Evolutionary conservation across 352 stramenopile genomes (phyloP), one percentile per base, ranked within the genome.

Genomic region (Aphanomyces cochlioides): DNA sequence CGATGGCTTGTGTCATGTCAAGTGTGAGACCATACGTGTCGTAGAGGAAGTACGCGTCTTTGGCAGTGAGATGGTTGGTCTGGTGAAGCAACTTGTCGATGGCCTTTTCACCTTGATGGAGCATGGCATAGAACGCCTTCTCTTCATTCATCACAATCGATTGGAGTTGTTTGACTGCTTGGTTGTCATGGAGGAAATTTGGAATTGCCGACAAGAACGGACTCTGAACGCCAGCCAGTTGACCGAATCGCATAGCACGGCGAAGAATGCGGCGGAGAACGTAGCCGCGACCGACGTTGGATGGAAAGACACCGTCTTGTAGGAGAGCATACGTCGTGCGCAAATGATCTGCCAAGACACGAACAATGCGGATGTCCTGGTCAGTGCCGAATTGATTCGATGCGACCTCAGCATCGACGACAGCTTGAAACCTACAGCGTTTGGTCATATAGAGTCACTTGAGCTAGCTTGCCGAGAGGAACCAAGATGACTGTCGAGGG

Each of bases 341-440:
- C 45, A 98, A 84, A 77, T 99, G 96, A 83, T 99, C 96, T 19
- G 96, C 94, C 19, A 99, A 79, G 54, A 98, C 96, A 36, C 95
- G 87, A 10, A 91, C 64, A 15, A 82, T 82, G 58, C 83, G 80
- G 67, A 92, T 91, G 69, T 89, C 72, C 36, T 71, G 67, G 47
- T 70, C 78, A 28, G 66, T 73, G 19, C 83, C 81, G 66, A 90
- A 93, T 4, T n/a, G 36, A 36, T 70, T 70, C 17, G 47, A 47
- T 10, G 43, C 7, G 5, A 70, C 28, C n/a, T 77, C 43, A 65
- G 45, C 48, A 1, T 15, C 56, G 17, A 70, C 34, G 2, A 15
- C 43, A 8, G 28, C 19, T 53, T 47, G 38, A 36, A 61, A 70
- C 5, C 63, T 69, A 69, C 63, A 64, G 13, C 19, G 12, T 57